A percentile compares a stretch with the other conserved stretches of the same genome.
Evolutionary conservation across 1,284 basidiomycete species (phyloP).

Genomic region (Ceratobasidium sp.): DNA sequence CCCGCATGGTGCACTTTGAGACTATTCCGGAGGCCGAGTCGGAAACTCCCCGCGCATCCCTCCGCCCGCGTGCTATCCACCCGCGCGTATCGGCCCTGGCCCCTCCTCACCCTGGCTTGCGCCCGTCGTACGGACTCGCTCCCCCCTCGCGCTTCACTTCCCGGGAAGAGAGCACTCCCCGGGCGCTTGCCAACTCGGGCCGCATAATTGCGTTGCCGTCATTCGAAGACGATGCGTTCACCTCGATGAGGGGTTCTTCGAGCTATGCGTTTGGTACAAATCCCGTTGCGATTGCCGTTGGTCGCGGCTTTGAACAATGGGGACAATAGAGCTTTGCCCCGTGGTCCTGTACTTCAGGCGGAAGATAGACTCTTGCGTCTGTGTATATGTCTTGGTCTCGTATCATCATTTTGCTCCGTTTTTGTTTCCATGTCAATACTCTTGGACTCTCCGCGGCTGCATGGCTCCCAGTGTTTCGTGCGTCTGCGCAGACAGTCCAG

Average conservation of each 20-base stretch:
- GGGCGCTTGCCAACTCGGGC: conserved; percentile 21
- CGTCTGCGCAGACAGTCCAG: not conserved
- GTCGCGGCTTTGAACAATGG: conserved; percentile 33
- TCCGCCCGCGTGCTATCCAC: conserved; percentile 16
- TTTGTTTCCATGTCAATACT: conserved; percentile 34
- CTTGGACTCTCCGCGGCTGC: conserved; percentile 30
- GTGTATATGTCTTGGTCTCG: not conserved
- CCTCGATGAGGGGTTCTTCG: conserved; percentile 26
- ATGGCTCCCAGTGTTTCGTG: conserved; percentile 24
- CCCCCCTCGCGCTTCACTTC: conserved; percentile 9
- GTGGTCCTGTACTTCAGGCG: conserved; percentile 28
- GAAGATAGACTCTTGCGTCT: conserved; percentile 35
- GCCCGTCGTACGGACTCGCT: conserved; percentile 25
- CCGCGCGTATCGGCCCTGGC: conserved; percentile 36
- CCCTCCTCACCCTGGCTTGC: conserved; percentile 22
- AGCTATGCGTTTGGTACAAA: conserved; percentile 38
- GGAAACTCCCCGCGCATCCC: conserved; percentile 14
- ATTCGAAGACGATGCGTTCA: conserved; percentile 34
- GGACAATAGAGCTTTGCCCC: conserved; percentile 16
- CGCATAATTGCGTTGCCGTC: conserved; percentile 32
- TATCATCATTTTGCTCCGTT: conserved; percentile 35
- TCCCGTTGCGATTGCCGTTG: conserved; percentile 27
- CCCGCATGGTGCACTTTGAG: conserved; percentile 39
- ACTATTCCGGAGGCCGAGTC: conserved; percentile 16
- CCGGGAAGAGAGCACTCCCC: conserved; percentile 27